Conservation (phyloP, 192 early-diverging fungal species). For the Entomortierella lignicola region DNA sequence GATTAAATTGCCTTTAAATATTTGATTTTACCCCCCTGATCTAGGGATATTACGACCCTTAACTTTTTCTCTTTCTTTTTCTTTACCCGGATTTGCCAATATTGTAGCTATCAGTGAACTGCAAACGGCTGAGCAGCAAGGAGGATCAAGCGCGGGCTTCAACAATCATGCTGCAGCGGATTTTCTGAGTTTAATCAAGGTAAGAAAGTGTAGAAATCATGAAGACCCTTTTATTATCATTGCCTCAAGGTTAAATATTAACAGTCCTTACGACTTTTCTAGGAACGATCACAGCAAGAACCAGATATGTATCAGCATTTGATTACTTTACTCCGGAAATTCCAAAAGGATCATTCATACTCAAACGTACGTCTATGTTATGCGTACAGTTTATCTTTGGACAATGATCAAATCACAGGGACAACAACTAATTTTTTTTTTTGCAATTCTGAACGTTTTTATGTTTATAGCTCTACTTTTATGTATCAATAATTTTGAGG, state of each 20-base stretch:
- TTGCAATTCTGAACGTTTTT: too few species aligned
- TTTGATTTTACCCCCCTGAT: too few species aligned
- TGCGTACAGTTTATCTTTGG: neutral
- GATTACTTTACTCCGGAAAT: conserved; percentile 48
- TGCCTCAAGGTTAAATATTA: neutral
- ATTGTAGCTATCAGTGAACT: neutral
- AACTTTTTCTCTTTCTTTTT: neutral
- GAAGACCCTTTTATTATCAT: too few species aligned
- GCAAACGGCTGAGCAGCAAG: conserved; percentile 17
- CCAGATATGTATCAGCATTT: conserved; percentile 53
- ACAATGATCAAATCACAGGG: neutral
- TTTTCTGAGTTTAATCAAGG: conserved; percentile 47
- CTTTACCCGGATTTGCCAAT: too few species aligned
- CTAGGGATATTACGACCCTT: too few species aligned
- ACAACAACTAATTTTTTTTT: neutral
- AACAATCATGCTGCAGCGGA: conserved; percentile 43
- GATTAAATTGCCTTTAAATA: too few species aligned
- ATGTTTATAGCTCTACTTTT: conserved; percentile 38
- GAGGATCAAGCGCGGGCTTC: conserved; percentile 5
- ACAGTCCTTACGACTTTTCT: too few species aligned
- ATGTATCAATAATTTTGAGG: conserved; percentile 45
- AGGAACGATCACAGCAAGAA: conserved; percentile 45
- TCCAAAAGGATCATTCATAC: conserved; percentile 50
- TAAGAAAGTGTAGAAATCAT: neutral
- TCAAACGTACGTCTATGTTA: conserved; percentile 15